phyloP scores from a whole-genome alignment of 129 eudicot genomes.

The Escallonia herrerae region DNA sequence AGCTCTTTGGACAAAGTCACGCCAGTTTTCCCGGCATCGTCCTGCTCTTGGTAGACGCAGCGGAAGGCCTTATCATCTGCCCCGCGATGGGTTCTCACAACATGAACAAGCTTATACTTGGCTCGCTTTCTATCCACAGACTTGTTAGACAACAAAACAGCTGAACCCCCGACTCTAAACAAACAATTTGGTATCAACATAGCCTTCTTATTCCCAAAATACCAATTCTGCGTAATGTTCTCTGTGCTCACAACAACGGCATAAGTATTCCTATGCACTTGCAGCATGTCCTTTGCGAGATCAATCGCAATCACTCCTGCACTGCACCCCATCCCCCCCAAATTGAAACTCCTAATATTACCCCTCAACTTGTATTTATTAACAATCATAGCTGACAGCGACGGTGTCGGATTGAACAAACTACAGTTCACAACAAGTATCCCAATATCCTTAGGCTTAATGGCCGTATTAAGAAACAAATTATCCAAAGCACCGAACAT shows the following conservation, averaged over 20 bases:
- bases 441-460: constrained; percentile 67
- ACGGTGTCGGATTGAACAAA: constrained; percentile 70
- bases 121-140: constrained; percentile 43
- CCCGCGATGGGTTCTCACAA: constrained; percentile 67
- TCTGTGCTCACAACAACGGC: constrained; percentile 66
- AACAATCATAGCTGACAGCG: constrained; percentile 62
- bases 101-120: constrained; percentile 60
- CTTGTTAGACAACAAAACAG: constrained; percentile 55
- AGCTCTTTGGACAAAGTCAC: constrained; percentile 65
- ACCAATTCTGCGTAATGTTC: constrained; percentile 73
- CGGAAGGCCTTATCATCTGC: constrained; percentile 62
- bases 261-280: constrained; percentile 51
- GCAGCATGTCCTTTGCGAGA: constrained; percentile 61
- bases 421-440: constrained; percentile 71
- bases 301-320: constrained; percentile 67
- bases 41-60: constrained; percentile 68
- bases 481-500: constrained; percentile 63
- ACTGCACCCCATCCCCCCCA: constrained; percentile 83
- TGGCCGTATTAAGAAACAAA: constrained; percentile 27
- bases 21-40: constrained; percentile 47
- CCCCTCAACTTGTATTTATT: constrained; percentile 71
- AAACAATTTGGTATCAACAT: constrained; percentile 72
- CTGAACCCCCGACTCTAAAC: constrained; percentile 65
- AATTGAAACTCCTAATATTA: constrained; percentile 49
- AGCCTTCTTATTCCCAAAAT: constrained; percentile 67